phyloP scores from a whole-genome alignment of 2,329 filamentous ascomycete species.

The Verticillium longisporum region DNA sequence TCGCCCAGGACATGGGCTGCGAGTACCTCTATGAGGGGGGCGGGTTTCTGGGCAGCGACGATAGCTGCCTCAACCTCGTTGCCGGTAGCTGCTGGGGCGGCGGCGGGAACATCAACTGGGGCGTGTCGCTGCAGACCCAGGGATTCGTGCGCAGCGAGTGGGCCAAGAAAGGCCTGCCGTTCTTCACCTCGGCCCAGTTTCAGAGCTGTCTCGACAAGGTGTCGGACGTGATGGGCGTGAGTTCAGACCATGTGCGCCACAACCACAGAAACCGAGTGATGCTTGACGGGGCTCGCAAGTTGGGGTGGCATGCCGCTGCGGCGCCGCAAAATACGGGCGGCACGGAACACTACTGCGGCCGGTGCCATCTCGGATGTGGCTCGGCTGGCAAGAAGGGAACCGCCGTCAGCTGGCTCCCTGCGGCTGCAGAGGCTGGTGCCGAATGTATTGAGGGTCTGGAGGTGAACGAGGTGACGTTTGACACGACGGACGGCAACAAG shows the following conservation, averaged over 20 bases:
- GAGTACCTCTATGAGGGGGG: constrained; percentile 64
- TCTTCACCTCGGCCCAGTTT: constrained; percentile 68
- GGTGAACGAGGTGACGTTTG: constrained; percentile 65
- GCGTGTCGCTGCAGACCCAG: constrained; percentile 58
- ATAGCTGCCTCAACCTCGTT: constrained; percentile 52
- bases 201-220: constrained; percentile 76
- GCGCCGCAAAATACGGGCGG: constrained; percentile 78
- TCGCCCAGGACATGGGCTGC: constrained; percentile 55
- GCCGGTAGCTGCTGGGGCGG: constrained; percentile 75
- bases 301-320: constrained; percentile 63
- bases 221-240: constrained; percentile 71
- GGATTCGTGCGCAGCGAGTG: constrained; percentile 75
- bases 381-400: constrained; percentile 74
- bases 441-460: constrained; percentile 78
- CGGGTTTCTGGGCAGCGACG: constrained; percentile 49
- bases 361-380: constrained; percentile 54
- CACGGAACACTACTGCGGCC: constrained; percentile 66
- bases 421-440: constrained; percentile 70
- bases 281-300: constrained; percentile 66
- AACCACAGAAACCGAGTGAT: constrained; percentile 66
- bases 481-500: constrained; percentile 37
- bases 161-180: constrained; percentile 60
- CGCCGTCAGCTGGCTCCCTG: constrained; percentile 68
- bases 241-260: constrained; percentile 58
- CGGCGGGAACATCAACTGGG: constrained; percentile 87